Evolutionary conservation across 495 filamentous ascomycete species (phyloP), one percentile per base, ranked within the genome.

Genomic region (Cercophora newfieldiana): DNA sequence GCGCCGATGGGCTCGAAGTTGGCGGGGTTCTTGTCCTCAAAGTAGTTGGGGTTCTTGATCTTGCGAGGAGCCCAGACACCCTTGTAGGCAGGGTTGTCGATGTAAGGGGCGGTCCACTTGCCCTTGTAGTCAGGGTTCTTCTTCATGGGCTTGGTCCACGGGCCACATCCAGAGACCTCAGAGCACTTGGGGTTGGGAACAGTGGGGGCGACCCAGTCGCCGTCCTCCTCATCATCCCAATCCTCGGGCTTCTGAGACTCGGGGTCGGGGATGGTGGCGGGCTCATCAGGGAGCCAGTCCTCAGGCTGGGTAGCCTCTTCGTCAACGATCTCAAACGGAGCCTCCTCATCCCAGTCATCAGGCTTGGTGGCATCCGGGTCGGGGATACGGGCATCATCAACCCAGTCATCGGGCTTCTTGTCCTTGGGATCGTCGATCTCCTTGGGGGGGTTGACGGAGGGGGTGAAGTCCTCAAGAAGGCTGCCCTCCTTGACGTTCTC

Each of bases 161-260:
- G 85, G 72, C 96, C 96, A 79, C 95, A 98, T 72, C 96, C 96
- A 81, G 94, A 93, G 68, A 83, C 90, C 57, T 97, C 94, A 66
- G 88, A 87, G 75, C 96, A 98, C 88, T 96, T 96, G 77, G 95
- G 91, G 88, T 98, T 98, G 74, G 91, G 85, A 49, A 97, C 88
- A 64, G 88, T 92, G n/a, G 96, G 96, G 30, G 95, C 83, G 70
- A 97, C 80, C 93, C 94, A 99, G 82, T 99, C 96, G 75, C 96
- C 96, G 83, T 99, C 96, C 81, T 99, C 96, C 85, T 98, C 96
- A 65, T 98, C 95, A 83, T 98, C 95, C 96, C 96, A 99, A 74
- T 98, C 95, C 82, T 97, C 96, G 66, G 96, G 96, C 88, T 97
- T 99, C 85, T 93, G 87, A 44, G 96, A 93, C 82, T 97, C 94